Conservation (phyloP, 345 rosid genomes). For the Linum usitatissimum region DNA sequence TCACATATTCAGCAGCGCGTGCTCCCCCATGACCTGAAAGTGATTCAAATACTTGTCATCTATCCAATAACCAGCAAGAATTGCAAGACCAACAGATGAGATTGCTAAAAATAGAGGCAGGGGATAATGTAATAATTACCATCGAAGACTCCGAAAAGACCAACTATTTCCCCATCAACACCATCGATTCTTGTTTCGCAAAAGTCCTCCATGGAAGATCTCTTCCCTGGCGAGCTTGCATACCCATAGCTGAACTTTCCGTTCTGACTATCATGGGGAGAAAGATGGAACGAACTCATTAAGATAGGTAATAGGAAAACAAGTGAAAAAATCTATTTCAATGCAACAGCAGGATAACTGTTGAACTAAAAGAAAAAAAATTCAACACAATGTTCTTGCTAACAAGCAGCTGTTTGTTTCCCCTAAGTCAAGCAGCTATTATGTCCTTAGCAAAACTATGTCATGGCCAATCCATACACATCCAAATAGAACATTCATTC, state of each 20-base stretch:
- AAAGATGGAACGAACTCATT: not conserved
- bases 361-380: not conserved
- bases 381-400: not conserved
- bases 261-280: constrained; percentile 49
- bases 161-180: constrained; percentile 88
- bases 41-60: constrained; percentile 7
- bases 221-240: constrained; percentile 94
- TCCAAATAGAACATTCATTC: too few species aligned
- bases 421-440: too few species aligned
- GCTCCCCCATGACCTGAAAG: constrained; percentile 96
- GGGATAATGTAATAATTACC: constrained; percentile 35
- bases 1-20: constrained; percentile 97
- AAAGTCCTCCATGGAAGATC: constrained; percentile 98
- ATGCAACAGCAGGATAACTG: too few species aligned
- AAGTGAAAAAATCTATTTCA: too few species aligned
- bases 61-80: not conserved
- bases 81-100: not conserved
- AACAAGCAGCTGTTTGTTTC: too few species aligned
- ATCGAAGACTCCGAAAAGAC: constrained; percentile 97
- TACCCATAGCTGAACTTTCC: constrained; percentile 97
- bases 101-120: not conserved
- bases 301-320: too few species aligned
- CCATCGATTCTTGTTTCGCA: constrained; percentile 92
- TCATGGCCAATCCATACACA: too few species aligned
- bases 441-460: too few species aligned